These are phyloP conservation scores for Mentha longifolia DNA, from an alignment of 257 asterid genomes.

Conservation along the genomic window DNA sequence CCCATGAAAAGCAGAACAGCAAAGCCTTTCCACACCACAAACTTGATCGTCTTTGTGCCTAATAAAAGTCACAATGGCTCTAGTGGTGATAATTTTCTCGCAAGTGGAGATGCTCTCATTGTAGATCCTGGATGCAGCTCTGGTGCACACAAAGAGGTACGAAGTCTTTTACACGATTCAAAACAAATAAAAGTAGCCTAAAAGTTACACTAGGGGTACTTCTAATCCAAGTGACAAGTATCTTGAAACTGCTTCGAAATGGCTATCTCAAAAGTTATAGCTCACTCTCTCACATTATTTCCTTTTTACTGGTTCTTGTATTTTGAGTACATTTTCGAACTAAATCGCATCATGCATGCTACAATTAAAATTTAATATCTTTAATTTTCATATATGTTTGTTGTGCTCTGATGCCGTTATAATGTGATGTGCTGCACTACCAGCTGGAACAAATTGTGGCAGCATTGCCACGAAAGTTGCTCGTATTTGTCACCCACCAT, in stretches of 20 bases:
- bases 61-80: conserved; percentile 33
- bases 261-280: background rate
- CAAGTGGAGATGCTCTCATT: conserved; percentile 85
- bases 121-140: conserved; percentile 97
- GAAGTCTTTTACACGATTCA: conserved; percentile 3
- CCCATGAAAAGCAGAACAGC: conserved; percentile 93
- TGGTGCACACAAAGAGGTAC: conserved; percentile 74
- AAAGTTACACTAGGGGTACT: background rate
- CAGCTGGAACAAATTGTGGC: conserved; percentile 85
- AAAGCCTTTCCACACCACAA: conserved; percentile 84
- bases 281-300: background rate
- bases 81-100: conserved; percentile 45
- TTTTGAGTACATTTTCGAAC: background rate
- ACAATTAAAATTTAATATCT: background rate
- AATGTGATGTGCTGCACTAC: conserved; percentile 31
- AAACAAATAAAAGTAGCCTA: background rate
- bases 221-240: background rate
- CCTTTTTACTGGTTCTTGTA: background rate
- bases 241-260: background rate
- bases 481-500: conserved; percentile 92
- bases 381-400: background rate
- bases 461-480: conserved; percentile 75
- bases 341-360: conserved; percentile 11
- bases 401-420: conserved; percentile 28
- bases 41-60: conserved; percentile 71